Evolutionary conservation across 108 stramenopile species (phyloP).

Genomic region (Nitzschia sp.): DNA sequence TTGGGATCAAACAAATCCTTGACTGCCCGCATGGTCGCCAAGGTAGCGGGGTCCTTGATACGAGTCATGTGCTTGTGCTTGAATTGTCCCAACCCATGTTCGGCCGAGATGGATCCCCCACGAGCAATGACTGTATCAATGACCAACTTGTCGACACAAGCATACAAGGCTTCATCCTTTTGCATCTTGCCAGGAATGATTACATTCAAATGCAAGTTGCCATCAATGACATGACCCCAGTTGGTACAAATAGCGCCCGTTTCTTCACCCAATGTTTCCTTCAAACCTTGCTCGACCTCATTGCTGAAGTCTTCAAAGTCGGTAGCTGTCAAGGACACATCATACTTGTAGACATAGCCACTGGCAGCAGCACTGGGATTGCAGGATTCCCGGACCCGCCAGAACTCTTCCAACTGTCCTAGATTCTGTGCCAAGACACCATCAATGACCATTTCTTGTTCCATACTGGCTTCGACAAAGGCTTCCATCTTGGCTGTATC

Average conservation of each 20-base stretch:
- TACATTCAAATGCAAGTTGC: slow-evolving; percentile 95
- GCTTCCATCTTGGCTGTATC: slow-evolving; percentile 83
- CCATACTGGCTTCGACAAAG: slow-evolving; percentile 69
- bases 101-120: slow-evolving; percentile 96
- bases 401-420: slow-evolving; percentile 65
- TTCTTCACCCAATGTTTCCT: slow-evolving; percentile 4
- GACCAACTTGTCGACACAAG: slow-evolving; percentile 71
- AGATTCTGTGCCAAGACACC: slow-evolving; percentile 85
- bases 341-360: slow-evolving; percentile 92
- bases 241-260: slow-evolving; percentile 23
- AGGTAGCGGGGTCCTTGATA: slow-evolving; percentile 40
- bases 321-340: slow-evolving; percentile 81
- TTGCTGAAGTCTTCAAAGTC: slow-evolving; percentile 69
- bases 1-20: slow-evolving; percentile 72
- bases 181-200: slow-evolving; percentile 52
- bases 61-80: slow-evolving; percentile 61
- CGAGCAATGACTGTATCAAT: slow-evolving; percentile 63
- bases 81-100: slow-evolving; percentile 96
- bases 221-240: slow-evolving; percentile 92
- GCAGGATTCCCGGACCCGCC: slow-evolving; percentile 77
- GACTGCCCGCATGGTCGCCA: slow-evolving; percentile 60
- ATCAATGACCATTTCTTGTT: slow-evolving; percentile 54
- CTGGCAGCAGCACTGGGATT: slow-evolving; percentile 50
- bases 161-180: slow-evolving; percentile 30
- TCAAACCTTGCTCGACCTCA: slow-evolving; percentile 49